phyloP scores from a whole-genome alignment of 257 asterid genomes.

The Coffea eugenioides region DNA sequence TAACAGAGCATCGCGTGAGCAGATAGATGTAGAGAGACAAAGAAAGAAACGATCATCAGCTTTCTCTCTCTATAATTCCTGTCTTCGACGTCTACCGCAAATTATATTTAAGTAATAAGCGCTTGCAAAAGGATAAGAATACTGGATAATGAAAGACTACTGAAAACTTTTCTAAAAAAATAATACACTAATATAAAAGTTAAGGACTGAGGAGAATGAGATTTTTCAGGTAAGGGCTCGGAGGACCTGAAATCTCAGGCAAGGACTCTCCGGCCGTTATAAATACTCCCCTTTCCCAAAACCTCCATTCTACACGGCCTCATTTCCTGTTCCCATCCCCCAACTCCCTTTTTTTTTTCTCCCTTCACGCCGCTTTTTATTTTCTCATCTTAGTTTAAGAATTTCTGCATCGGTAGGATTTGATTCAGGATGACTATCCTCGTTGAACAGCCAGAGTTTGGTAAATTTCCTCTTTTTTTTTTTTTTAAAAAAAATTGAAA shows the following conservation, averaged over 20 bases:
- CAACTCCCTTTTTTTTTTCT: background rate
- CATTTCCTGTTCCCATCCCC: background rate
- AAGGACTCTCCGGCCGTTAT: constrained; percentile 89
- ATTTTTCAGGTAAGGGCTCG: constrained; percentile 75
- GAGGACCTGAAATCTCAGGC: constrained; percentile 64
- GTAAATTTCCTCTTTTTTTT: constrained; percentile 30
- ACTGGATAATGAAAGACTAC: background rate
- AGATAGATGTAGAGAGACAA: too few relatives aligned
- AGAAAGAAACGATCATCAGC: too few relatives aligned
- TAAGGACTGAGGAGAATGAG: constrained; percentile 1
- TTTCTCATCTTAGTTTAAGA: background rate
- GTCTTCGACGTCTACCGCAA: background rate
- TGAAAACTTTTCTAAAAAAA: constrained; percentile 16
- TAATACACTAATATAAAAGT: background rate
- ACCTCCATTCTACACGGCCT: background rate
- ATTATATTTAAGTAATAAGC: background rate
- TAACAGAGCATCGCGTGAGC: too few relatives aligned
- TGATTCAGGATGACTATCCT: constrained; percentile 58
- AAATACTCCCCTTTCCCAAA: constrained; percentile 45
- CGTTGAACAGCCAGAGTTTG: constrained; percentile 46
- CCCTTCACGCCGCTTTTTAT: background rate
- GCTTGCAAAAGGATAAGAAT: background rate
- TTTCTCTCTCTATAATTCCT: background rate
- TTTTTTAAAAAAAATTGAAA: background rate
- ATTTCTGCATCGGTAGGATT: background rate